phyloP scores from a whole-genome alignment of 2,329 filamentous ascomycete genomes.

The Paracoccidioides lutzii region DNA sequence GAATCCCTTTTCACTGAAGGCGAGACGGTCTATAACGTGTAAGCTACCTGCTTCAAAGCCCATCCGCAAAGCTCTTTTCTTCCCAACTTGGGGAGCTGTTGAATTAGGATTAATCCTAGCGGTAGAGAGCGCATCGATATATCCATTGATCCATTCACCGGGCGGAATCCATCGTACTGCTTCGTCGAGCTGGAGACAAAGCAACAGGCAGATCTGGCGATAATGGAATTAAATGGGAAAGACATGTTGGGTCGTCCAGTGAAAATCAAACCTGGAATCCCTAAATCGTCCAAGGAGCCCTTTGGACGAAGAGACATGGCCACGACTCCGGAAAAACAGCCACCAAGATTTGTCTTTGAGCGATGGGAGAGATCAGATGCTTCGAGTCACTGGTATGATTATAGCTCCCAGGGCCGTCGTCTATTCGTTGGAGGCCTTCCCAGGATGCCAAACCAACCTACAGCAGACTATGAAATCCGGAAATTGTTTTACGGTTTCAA shows the following conservation, averaged over 20 bases:
- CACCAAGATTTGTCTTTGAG: constrained; percentile 21
- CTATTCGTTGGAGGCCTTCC: constrained; percentile 38
- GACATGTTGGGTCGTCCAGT: constrained; percentile 46
- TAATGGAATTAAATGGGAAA: constrained; percentile 43
- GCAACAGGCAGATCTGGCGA: constrained; percentile 45
- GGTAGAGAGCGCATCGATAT: constrained; percentile 50
- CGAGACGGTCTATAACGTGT: constrained; percentile 20
- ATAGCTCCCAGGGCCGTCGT: constrained; percentile 29
- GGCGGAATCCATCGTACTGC: constrained; percentile 60
- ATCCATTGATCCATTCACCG: constrained; percentile 54
- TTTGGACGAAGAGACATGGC: constrained; percentile 7
- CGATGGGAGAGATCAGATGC: constrained; percentile 33
- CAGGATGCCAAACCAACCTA: constrained; percentile 29
- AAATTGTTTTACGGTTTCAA: constrained; percentile 34
- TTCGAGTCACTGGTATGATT: constrained; percentile 21
- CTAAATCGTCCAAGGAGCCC: constrained; percentile 32
- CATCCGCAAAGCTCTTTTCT: neutral
- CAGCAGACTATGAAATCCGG: constrained; percentile 31
- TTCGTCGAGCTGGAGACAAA: constrained; percentile 54
- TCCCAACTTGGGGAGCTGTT: neutral
- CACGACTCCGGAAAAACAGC: constrained; percentile 2
- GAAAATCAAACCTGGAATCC: constrained; percentile 52
- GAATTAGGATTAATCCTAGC: neutral
- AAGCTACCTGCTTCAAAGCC: constrained; percentile 5
- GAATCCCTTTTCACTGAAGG: constrained; percentile 35